Evolutionary conservation across 352 stramenopile species (phyloP).

Genomic region (Pythium plurisporium): DNA sequence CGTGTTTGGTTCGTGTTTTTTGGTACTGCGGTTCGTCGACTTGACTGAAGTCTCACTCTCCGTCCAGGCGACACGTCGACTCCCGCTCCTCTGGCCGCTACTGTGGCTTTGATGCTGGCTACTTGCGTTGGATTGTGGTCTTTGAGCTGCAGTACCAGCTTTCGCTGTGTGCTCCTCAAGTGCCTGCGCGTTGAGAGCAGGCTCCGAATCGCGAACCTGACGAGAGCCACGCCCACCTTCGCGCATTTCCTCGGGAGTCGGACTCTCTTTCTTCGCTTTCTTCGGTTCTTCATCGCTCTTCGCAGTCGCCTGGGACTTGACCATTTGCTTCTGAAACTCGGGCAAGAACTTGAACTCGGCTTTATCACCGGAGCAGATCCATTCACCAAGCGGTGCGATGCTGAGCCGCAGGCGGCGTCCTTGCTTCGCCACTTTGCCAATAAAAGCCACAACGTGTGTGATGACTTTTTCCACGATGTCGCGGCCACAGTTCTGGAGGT

Average conservation of each 20-base stretch:
- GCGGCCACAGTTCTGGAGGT: constrained; percentile 36
- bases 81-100: background rate
- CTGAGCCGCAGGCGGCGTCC: constrained; percentile 31
- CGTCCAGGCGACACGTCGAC: constrained; percentile 1
- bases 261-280: constrained; percentile 1
- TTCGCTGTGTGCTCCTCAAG: constrained; percentile 7
- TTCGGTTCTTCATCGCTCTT: background rate
- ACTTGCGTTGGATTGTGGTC: background rate
- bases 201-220: background rate
- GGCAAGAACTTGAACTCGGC: constrained; percentile 35
- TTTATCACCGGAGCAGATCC: constrained; percentile 31
- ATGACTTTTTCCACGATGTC: constrained; percentile 40
- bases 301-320: background rate
- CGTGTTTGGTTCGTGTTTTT: background rate
- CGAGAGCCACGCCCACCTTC: background rate
- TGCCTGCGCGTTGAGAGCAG: background rate
- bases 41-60: background rate
- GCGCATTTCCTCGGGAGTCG: constrained; percentile 9
- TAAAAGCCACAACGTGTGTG: constrained; percentile 34
- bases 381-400: constrained; percentile 51
- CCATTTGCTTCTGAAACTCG: constrained; percentile 32
- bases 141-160: background rate
- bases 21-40: background rate
- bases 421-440: constrained; percentile 38
- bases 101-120: background rate